These are phyloP conservation scores for Glaciozyma antarctica DNA, from an alignment of 768 basidiomycete genomes.

Conservation along the genomic window DNA sequence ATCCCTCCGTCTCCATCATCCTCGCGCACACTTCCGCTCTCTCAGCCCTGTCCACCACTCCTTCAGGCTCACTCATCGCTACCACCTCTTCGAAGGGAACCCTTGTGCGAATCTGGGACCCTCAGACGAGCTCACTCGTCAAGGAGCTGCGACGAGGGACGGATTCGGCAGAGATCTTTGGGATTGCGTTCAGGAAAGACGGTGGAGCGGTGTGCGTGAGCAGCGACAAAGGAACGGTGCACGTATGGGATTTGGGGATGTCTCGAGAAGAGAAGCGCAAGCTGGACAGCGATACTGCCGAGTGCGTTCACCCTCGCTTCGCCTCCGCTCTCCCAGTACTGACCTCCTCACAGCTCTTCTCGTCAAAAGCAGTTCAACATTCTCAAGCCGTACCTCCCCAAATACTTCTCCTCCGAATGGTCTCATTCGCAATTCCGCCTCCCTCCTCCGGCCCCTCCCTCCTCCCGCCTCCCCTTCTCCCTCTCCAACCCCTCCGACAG, in stretches of 20 bases:
- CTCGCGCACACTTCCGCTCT: constrained; percentile 72
- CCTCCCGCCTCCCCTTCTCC: constrained; percentile 44
- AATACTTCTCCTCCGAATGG: constrained; percentile 93
- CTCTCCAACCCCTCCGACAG: constrained; percentile 53
- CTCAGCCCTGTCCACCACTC: constrained; percentile 64
- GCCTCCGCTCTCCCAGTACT: background rate
- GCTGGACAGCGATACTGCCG: constrained; percentile 11
- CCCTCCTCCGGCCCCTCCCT: constrained; percentile 71
- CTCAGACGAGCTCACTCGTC: constrained; percentile 59
- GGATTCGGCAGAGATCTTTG: constrained; percentile 85
- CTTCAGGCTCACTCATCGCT: constrained; percentile 68
- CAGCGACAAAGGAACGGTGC: constrained; percentile 93
- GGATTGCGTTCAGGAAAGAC: constrained; percentile 65
- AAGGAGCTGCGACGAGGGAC: constrained; percentile 74
- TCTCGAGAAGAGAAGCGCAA: constrained; percentile 12
- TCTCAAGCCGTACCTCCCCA: constrained; percentile 69
- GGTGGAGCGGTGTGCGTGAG: constrained; percentile 80
- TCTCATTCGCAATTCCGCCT: constrained; percentile 88
- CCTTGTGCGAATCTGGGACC: constrained; percentile 77
- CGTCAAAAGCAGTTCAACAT: constrained; percentile 75
- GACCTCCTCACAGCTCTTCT: constrained; percentile 47
- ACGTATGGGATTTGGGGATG: constrained; percentile 62
- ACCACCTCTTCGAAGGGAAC: constrained; percentile 78
- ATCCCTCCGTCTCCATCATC: constrained; percentile 50
- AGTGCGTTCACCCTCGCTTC: constrained; percentile 5